Base-by-base conservation (phyloP, 139 green algal species). In the Picochlorum sp. region DNA sequence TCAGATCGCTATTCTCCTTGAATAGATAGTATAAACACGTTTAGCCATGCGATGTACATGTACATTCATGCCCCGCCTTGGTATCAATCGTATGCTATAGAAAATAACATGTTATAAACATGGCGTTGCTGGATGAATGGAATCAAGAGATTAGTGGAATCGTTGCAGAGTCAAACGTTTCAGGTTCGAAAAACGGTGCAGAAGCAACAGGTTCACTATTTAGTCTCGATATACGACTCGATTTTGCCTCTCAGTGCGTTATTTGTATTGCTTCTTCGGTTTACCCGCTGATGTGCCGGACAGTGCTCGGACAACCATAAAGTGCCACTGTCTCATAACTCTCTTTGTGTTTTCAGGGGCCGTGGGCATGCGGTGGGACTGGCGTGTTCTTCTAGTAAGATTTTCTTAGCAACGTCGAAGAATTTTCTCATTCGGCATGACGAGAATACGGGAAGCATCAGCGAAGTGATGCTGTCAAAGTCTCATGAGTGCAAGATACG, bases 371-470 rank as follows among this genome's bases (percentile, higher is more conserved):
- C 65, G 1, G 59, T 77, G 4, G 65, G 58, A 18, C 69, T 77
- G 23, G 55, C 71, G 2, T 57, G 57, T 10, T 62, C 56, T 52
- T 70, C 69, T 41, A 81, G 89, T n/a, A 63, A 28, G 7, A 67
- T 96, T 4, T 63, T 88, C 11, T 66, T 96, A 23, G 86, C 80
- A 21, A 96, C 89, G 11, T 78, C 75, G 2, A 51, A 75, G 7
- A 87, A 81, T 7, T 92, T 73, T 58, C 58, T 96, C 34, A 56
- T 95, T 31, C 78, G 89, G 3, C 92, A 94, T 66, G 73, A 87
- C 37, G 82, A 78, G 10, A 57, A 64, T 44, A 66, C 70, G 3
- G 57, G 28, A 56, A 60, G 70, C 72, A 77, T 81, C 34, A 26
- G 61, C 24, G 80, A 86, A 50, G n/a, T 87, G 26, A 70, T 87